Evolutionary conservation across 2,329 filamentous ascomycete species (phyloP), one percentile per base, ranked within the genome.

Genomic region (Stromatinia cepivora): DNA sequence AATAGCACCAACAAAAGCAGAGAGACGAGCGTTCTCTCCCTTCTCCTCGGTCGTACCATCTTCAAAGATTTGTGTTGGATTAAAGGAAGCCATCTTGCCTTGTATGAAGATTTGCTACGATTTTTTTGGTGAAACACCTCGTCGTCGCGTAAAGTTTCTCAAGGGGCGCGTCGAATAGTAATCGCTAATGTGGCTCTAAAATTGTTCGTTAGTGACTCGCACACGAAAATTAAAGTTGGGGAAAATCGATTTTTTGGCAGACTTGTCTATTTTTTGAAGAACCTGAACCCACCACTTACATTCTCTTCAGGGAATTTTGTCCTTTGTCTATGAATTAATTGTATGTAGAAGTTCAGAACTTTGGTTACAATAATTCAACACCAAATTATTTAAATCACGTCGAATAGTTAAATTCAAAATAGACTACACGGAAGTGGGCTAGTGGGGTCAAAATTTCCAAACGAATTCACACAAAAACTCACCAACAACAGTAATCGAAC

Each of bases 1-100:
- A 79, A 99, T 99, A 80, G 95, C 95, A 77, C 95, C 95, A 69
- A 99, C 94, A 78, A 99, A 99, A 74, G 94, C 94, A n/a, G 93
- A 91, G 76, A 98, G 90, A 87, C 94, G 93, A 78, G 95, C 94
- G 91, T 98, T 98, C 85, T 98, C 94, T 78, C 95, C 95, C 85
- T 97, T 98, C 84, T 98, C 94, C 83, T 98, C 93, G 70, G 91
- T 95, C 75, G 96, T 95, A 80, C 96, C 94, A 82, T 97, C 93
- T 78, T 93, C 92, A 83, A 98, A 98, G 85, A 98, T 98, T 83
- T 98, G 94, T 73, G 93, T 97, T 78, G 94, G 94, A 83, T 93
- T 95, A 81, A 90, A 90, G 76, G 87, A 90, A 75, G 77, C 78
- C 78, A 79, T 77, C 66, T 69, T 76, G 67, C 69, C 46, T 42